Conservation (phyloP, 176 grass and related monocot species). For the Chloris gayana region DNA sequence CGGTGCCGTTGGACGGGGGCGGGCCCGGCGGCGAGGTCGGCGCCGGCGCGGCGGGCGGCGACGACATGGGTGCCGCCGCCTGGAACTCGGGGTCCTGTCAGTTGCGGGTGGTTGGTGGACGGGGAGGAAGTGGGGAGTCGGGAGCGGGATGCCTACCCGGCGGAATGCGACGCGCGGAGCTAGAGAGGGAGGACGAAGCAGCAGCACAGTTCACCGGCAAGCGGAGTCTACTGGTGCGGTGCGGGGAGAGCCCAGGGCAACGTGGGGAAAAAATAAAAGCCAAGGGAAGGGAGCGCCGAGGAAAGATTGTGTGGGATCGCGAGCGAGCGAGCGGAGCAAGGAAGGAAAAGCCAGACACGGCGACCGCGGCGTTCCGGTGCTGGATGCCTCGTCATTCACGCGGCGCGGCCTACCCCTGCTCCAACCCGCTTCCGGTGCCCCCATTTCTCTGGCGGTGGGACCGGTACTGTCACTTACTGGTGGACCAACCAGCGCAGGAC, state of each 20-base stretch:
- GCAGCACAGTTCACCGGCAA: background rate
- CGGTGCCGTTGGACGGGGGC: background rate
- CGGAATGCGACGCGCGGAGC: background rate
- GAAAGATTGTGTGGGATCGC: background rate
- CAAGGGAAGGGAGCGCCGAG: too few species aligned
- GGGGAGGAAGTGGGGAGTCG: constrained; percentile 7
- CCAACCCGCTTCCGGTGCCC: too few species aligned
- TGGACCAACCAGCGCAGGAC: too few species aligned
- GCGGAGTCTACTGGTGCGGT: background rate
- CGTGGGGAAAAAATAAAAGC: background rate
- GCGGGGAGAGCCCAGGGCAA: too few species aligned
- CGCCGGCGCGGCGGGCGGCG: constrained; percentile 17
- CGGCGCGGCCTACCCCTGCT: too few species aligned
- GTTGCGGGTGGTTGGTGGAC: constrained; percentile 11
- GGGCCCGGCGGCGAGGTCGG: background rate
- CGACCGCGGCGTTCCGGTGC: too few species aligned
- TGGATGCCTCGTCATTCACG: too few species aligned
- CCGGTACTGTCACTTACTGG: too few species aligned
- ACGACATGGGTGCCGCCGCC: constrained; percentile 39
- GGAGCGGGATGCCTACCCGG: background rate
- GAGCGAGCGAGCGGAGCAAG: background rate
- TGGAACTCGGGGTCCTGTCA: background rate
- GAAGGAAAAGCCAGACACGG: background rate
- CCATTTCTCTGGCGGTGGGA: too few species aligned
- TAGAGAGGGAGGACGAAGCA: background rate